Base-by-base conservation (phyloP, 2,329 filamentous ascomycete genomes). In the Talaromyces rugulosus region DNA sequence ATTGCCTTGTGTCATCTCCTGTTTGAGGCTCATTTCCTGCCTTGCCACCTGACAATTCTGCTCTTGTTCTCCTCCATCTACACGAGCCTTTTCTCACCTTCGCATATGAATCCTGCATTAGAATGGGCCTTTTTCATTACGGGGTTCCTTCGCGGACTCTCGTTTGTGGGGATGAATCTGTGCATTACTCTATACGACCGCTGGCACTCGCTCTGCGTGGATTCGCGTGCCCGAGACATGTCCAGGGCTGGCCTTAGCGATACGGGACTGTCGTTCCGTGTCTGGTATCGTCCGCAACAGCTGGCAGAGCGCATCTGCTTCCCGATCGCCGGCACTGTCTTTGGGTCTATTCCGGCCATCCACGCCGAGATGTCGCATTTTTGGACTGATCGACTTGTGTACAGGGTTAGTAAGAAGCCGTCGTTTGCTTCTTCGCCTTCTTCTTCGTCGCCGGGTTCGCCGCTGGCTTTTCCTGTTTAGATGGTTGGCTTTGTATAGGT, bases 321-420 rank as follows among this genome's bases (percentile, higher is more conserved):
- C 28, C 88, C 88, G 0, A 71, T 90, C 9, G 86, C 89, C 9
- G 88, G 87, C 5, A 87, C 87, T 1, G 67, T 90, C 2, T 91
- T 87, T 67, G 88, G 88, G 18, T 83, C 87, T 0, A 83, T 90
- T 18, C 89, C 89, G 0, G 85, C 86, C 51, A 80, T 87, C 4
- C 87, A 90, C 65, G 89, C 89, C 2, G 84, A 89, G 65, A 74
- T 90, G 60, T 85, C 82, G 69, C 89, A 91, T 71, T 85, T 91
- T 69, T 91, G 87, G 83, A 89, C 86, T 0, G 78, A 87, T 36
- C 81, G 89, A 61, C 72, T 91, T 66, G 86, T 88, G 11, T 91
- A 91, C 74, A 84, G 86, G 0, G 88, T 91, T 69, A 90, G 87
- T 77, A 86, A 87, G 74, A 91, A 91, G 83, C 86, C 68, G 14